phyloP scores from a whole-genome alignment of 176 grass and related monocot species.

The Juncus inflexus region DNA sequence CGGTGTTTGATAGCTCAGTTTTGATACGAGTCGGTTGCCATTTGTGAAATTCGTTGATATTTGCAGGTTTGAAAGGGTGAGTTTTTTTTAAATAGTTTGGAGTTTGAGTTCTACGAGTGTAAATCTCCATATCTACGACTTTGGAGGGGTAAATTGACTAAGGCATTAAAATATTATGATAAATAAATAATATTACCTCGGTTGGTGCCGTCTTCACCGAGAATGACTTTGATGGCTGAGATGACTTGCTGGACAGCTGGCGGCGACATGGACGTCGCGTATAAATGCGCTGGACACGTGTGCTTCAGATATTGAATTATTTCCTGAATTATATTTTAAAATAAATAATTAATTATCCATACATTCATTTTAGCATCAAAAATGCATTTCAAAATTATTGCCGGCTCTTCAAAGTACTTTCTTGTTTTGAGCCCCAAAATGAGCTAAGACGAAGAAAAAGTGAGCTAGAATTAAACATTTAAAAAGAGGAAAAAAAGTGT shows the following conservation, averaged over 20 bases:
- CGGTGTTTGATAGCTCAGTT: too few species aligned
- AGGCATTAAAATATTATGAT: neutral
- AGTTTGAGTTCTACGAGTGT: too few species aligned
- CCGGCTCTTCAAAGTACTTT: too few species aligned
- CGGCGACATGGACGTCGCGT: conserved; percentile 94
- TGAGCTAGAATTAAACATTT: too few species aligned
- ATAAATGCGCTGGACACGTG: conserved; percentile 84
- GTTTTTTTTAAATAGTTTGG: too few species aligned
- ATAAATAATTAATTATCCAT: too few species aligned
- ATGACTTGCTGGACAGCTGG: conserved; percentile 93
- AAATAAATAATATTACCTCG: conserved; percentile 45
- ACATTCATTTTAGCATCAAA: neutral
- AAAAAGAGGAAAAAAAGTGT: too few species aligned
- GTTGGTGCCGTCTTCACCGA: conserved; percentile 86
- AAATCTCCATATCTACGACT: too few species aligned
- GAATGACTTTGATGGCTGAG: conserved; percentile 81
- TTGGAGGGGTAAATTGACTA: too few species aligned
- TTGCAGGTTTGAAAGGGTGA: neutral
- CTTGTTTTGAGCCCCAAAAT: too few species aligned
- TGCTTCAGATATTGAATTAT: conserved; percentile 79
- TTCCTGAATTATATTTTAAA: conserved; percentile 40
- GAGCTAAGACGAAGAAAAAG: too few species aligned
- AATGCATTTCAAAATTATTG: too few species aligned
- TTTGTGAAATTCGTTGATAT: neutral
- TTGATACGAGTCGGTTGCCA: neutral